These are phyloP conservation scores for Aureobasidium sp. DNA, from an alignment of 2,329 filamentous ascomycete species.

Conservation along the genomic window DNA sequence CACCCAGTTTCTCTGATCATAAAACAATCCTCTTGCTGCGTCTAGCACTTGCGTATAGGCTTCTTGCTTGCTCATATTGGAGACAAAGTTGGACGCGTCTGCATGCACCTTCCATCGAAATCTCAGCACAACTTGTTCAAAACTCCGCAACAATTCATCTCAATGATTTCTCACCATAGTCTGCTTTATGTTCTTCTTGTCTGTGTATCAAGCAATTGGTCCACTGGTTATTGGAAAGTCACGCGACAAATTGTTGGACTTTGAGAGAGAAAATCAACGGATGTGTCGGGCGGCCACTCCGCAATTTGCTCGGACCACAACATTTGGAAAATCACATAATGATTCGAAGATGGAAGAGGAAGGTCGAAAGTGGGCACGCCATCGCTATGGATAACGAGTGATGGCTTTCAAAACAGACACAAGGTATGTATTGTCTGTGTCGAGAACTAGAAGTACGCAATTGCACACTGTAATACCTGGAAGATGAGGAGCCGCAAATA, in stretches of 20 bases:
- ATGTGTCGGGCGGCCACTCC: slow-evolving; percentile 13
- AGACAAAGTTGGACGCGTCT: slow-evolving; percentile 77
- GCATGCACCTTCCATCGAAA: slow-evolving; percentile 68
- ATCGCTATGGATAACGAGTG: background rate
- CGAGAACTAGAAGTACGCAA: no score
- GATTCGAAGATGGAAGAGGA: slow-evolving; percentile 7
- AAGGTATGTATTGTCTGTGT: no score
- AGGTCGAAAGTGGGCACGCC: slow-evolving; percentile 1
- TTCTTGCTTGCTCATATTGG: slow-evolving; percentile 73
- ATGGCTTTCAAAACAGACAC: background rate
- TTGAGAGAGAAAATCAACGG: background rate
- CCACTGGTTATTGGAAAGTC: background rate
- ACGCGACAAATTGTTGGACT: background rate
- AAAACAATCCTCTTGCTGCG: slow-evolving; percentile 74
- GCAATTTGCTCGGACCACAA: slow-evolving; percentile 17
- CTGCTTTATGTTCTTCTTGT: background rate
- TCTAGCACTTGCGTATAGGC: slow-evolving; percentile 79
- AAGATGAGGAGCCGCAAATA: no score
- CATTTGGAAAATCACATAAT: background rate
- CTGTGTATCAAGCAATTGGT: background rate
- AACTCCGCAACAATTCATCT: background rate
- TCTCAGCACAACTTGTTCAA: background rate
- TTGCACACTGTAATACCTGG: no score
- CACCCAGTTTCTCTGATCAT: slow-evolving; percentile 85
- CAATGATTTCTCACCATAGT: background rate